phyloP scores from a whole-genome alignment of 225 moss, liverwort and hornwort genomes.

The Polytrichum formosum region DNA sequence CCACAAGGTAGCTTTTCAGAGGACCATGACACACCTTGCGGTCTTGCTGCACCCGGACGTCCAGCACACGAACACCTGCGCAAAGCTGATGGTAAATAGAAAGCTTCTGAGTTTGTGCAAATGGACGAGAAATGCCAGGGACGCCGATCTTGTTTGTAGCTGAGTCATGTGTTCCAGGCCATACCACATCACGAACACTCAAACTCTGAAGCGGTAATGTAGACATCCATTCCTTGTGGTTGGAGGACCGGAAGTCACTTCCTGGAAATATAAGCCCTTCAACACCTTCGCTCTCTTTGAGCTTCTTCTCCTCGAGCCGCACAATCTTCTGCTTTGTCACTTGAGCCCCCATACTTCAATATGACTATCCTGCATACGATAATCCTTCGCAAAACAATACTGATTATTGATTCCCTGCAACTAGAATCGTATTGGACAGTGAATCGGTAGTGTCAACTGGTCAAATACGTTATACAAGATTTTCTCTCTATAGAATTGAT shows the following conservation, averaged over 20 bases:
- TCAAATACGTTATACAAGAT: too few relatives aligned
- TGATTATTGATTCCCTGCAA: too few relatives aligned
- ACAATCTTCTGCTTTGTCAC: conserved; percentile 59
- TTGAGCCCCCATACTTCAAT: conserved; percentile 59
- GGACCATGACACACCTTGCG: conserved; percentile 81
- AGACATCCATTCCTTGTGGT: conserved; percentile 87
- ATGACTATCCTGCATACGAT: too few relatives aligned
- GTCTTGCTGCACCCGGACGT: conserved; percentile 73
- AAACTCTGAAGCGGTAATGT: conserved; percentile 56
- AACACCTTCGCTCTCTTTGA: conserved; percentile 32
- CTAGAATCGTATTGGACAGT: too few relatives aligned
- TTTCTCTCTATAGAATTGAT: too few relatives aligned
- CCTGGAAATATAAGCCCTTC: conserved; percentile 57
- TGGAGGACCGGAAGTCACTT: conserved; percentile 49
- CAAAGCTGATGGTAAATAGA: conserved; percentile 81
- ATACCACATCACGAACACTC: conserved; percentile 65
- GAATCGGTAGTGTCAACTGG: too few relatives aligned
- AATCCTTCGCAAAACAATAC: too few relatives aligned
- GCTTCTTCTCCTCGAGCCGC: conserved; percentile 40
- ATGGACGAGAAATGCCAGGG: conserved; percentile 63
- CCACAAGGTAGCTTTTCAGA: conserved; percentile 74
- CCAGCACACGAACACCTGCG: conserved; percentile 71
- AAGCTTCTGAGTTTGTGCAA: conserved; percentile 82
- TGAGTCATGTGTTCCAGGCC: conserved; percentile 96
- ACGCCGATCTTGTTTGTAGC: conserved; percentile 89